Evolutionary conservation across 352 stramenopile genomes (phyloP), one percentile per base, ranked within the genome.

Genomic region (Plasmopara muralis): DNA sequence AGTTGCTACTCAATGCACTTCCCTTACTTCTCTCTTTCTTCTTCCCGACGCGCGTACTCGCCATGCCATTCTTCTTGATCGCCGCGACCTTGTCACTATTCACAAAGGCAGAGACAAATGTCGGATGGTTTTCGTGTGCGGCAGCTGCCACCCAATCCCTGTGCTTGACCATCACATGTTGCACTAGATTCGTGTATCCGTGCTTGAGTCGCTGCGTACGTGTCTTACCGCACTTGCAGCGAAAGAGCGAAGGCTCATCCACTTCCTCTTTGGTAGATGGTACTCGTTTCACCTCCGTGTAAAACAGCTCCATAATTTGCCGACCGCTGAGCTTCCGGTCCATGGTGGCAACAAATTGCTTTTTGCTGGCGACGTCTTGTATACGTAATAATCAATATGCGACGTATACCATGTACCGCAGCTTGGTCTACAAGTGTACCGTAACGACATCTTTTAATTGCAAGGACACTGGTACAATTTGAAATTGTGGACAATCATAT

Each of bases 141-240:
- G 56, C 53, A 9, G 64, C 66, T 43, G 43, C 50, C 35, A 78
- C 43, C 78, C 78, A 89, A 42, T 83, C 70, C 14, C 64, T 52
- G 58, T 89, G 78, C 45, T 89, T 86, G 18, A 82, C 48, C 25
- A 77, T 33, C 29, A 89, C 61, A 50, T 89, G 78, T 46, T 85
- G 73, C 55, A 76, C 78, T 42, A 89, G 53, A 55, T 83, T 83
- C 15, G 73, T 76, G 62, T 85, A 85, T 1, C 75, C 66, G 41
- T 79, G 56, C 40, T 71, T 68, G 38, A 82, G 60, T 44, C 57
- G 68, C 60, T 85, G 74, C 18, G 70, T 45, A 15, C 77, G 69
- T 18, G 68, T 66, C 44, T 84, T 85, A 55, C 75, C 75, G 41
- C 78, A 89, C 53, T 72, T 75, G 34, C 78, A 89, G 38, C 64